Base-by-base conservation (phyloP, 2,329 filamentous ascomycete species). In the Simplicillium aogashimaense region DNA sequence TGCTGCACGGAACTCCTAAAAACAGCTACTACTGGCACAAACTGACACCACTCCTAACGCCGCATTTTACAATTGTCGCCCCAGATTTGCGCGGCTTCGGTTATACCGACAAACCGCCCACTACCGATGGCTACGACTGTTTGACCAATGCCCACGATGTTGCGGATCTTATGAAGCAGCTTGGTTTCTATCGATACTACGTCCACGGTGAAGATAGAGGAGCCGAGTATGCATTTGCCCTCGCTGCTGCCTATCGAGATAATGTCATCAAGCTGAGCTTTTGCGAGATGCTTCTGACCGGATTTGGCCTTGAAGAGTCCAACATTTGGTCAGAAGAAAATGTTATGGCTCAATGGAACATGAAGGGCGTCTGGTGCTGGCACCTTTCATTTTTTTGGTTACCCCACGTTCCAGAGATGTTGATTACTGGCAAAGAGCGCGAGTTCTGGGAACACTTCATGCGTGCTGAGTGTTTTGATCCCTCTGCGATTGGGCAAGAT, bases 401-500 rank as follows among this genome's bases (percentile, higher is more conserved):
- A 12, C 35, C 35, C 13, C 35, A 37, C 25, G 35, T 37, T n/a
- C 35, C 35, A 14, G 35, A 37, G 17, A 37, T 37, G 35, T 12
- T 37, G 17, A 37, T 37, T 29, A 20, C 35, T 20, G 35, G 35
- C 11, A 37, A 37, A 13, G 35, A 37, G 17, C 35, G 35, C 7
- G 35, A 37, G 14, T 37, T 37, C 28, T 37, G 35, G 35, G 35
- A 37, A 25, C 35, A 37, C 14, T 37, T 37, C 20, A 37, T 37
- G 35, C 35, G 35, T 17, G 35, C 35, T 4, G 35, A 37, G 17
- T 37, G 35, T 15, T 37, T 37, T 29, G 35, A 37, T 13, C 35
- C 35, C 4, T 11, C 35, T 7, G 17, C 17, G 11, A 37, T 37
- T 37, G 17, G 20, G 6, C 35, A 37, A 14, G 17, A n/a, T 10